These are phyloP conservation scores for Clavariopsis aquatica DNA, from an alignment of 495 filamentous ascomycete species.

Conservation along the genomic window DNA sequence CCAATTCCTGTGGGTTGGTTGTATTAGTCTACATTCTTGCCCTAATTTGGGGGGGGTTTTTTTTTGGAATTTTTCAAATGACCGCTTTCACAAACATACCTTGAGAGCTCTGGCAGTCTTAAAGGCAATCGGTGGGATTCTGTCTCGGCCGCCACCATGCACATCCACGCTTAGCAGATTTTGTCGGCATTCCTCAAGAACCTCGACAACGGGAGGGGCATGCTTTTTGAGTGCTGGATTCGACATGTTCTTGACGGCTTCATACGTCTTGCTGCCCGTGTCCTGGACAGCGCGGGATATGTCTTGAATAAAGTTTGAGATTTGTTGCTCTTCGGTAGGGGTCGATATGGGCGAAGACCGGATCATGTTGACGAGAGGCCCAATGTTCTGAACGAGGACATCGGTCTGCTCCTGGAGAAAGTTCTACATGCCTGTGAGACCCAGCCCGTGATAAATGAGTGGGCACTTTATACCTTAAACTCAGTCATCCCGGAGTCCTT, in stretches of 20 bases:
- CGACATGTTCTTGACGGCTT: conserved; percentile 52
- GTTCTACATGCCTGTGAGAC: conserved; percentile 50
- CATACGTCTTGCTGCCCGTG: conserved; percentile 66
- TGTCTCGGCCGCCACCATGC: conserved; percentile 67
- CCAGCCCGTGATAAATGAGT: not conserved
- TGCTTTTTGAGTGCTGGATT: conserved; percentile 55
- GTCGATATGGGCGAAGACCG: conserved; percentile 61
- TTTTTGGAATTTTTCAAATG: no score
- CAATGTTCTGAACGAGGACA: conserved; percentile 76
- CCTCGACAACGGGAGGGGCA: conserved; percentile 62
- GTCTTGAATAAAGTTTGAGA: conserved; percentile 68
- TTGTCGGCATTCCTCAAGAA: conserved; percentile 63
- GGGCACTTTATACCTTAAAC: conserved; percentile 57
- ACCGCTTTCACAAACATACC: conserved; percentile 30
- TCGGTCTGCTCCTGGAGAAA: conserved; percentile 87
- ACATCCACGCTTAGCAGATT: conserved; percentile 68
- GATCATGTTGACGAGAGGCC: conserved; percentile 76
- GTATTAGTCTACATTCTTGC: conserved; percentile 17
- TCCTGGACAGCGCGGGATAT: conserved; percentile 71
- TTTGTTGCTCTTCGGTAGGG: conserved; percentile 57
- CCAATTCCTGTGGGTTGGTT: conserved; percentile 38
- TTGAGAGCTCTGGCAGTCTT: conserved; percentile 80
- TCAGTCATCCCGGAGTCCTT: conserved; percentile 67
- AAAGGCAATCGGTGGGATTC: conserved; percentile 80
- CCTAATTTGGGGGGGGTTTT: no score